Base-by-base conservation (phyloP, 2,329 filamentous ascomycete genomes). In the Cadophora luteo-olivacea region DNA sequence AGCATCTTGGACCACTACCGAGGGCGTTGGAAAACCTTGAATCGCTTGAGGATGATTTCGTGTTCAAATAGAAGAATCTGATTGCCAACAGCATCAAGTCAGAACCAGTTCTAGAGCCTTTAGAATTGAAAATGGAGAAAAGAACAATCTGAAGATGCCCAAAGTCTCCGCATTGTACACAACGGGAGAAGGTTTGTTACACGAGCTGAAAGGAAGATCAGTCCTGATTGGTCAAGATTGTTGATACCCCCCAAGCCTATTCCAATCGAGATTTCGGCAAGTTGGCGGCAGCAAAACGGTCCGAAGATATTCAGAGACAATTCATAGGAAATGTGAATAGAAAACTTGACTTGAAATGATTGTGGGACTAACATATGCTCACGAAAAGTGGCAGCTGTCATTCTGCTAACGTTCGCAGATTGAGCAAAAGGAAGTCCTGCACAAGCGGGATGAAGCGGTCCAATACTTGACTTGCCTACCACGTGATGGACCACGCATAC, bases 371-470 rank as follows among this genome's bases (percentile, higher is more conserved):
- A 12, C 2, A 4, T 14, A 16, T 29, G 9, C 24, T 29, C 51
- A 54, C 16, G 7, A 12, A 54, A 54, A 29, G 4, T 25, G 11
- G 24, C 25, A 25, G 8, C 24, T 6, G 24, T 29, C 11, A 29
- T 54, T 54, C 51, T 54, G 51, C 51, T 54, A 54, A 54, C 12
- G 5, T 54, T 54, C 24, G 51, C 51, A 54, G 51, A 29, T 54
- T 22, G 51, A 54, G 51, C 24, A 54, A 54, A 54, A 38, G 51
- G 51, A 29, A 54, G 24, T 29, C 24, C 24, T 54, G 51, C 24
- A 54, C 5, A 29, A 54, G 51, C 24, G 51, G 51, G 51, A 54
- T 38, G 36, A 38, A 54, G 51, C 51, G 51, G 51, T 5, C 51
- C 51, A 54, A 54, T 54, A 29, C 51, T 29, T 54, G 51, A 29